Percentiles rank a stretch among this genome's conserved stretches.
Conservation (phyloP, 1,139 yeast genomes). For the Debaryomyces sp. region DNA sequence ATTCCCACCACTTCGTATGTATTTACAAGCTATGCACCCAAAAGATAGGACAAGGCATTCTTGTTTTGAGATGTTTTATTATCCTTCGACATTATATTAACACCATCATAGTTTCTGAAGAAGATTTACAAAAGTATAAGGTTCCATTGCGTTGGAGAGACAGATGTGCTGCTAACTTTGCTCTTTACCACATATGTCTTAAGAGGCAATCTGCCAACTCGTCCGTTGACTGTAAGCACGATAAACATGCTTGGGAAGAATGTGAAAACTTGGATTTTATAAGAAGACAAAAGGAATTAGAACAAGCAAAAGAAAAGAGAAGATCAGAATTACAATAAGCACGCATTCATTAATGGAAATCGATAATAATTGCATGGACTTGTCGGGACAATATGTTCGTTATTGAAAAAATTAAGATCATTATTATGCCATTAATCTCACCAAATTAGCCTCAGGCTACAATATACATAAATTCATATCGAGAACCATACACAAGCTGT, state of each 20-base stretch:
- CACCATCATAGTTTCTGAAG: constrained; percentile 61
- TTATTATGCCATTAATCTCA: background rate
- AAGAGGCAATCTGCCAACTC: constrained; percentile 51
- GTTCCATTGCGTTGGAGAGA: constrained; percentile 85
- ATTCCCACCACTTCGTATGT: constrained; percentile 57
- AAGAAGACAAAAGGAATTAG: constrained; percentile 77
- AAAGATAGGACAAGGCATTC: background rate
- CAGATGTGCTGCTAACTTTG: constrained; percentile 79
- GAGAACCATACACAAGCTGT: background rate
- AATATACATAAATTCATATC: background rate
- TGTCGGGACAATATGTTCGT: constrained; percentile 1
- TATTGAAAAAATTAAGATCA: background rate
- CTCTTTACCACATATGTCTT: constrained; percentile 54
- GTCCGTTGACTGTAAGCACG: constrained; percentile 66
- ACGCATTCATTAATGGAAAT: background rate
- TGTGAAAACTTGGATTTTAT: constrained; percentile 83
- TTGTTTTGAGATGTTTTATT: background rate
- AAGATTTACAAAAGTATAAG: constrained; percentile 80
- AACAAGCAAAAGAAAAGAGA: constrained; percentile 51
- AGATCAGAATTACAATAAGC: constrained; percentile 21
- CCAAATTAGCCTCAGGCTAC: background rate
- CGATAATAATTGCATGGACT: background rate
- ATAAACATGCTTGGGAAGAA: constrained; percentile 83
- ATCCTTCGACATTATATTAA: constrained; percentile 14
- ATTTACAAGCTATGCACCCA: background rate